A percentile compares a stretch with the other conserved stretches of the same genome.
These are phyloP conservation scores for Hypoxylon perforatum DNA, from an alignment of 495 filamentous ascomycete genomes.

Conservation along the genomic window DNA sequence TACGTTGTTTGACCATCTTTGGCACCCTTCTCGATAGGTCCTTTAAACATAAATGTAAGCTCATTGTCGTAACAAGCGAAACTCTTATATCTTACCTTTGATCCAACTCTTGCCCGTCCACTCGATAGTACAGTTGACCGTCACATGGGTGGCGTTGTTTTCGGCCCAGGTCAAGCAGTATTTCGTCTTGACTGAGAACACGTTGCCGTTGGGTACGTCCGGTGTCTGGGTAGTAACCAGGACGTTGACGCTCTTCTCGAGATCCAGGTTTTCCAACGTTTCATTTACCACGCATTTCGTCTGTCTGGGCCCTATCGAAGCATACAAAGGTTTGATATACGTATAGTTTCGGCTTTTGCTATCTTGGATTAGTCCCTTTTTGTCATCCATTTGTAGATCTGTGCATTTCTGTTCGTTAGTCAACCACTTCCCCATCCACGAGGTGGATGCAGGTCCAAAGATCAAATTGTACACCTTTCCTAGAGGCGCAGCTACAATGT, in stretches of 20 bases:
- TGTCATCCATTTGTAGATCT: constrained; percentile 86
- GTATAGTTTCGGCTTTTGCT: constrained; percentile 78
- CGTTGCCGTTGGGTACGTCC: constrained; percentile 93
- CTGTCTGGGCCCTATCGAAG: constrained; percentile 88
- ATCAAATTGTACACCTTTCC: constrained; percentile 90
- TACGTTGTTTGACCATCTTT: constrained; percentile 89
- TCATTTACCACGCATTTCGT: constrained; percentile 95
- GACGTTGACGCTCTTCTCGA: constrained; percentile 87
- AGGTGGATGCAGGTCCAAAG: constrained; percentile 81
- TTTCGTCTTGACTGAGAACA: constrained; percentile 90
- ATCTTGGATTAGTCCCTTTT: constrained; percentile 77
- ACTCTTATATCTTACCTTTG: constrained; percentile 72
- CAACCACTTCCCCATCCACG: constrained; percentile 87
- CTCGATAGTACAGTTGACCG: constrained; percentile 89
- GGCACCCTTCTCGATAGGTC: constrained; percentile 94
- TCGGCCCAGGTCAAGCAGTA: constrained; percentile 95
- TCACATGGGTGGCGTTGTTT: constrained; percentile 81
- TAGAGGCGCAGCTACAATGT: constrained; percentile 85
- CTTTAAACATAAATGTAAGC: constrained; percentile 50
- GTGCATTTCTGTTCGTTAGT: constrained; percentile 87
- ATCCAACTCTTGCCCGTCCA: constrained; percentile 99
- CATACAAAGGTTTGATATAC: constrained; percentile 92
- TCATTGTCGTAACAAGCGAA: constrained; percentile 18
- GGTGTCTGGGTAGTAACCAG: constrained; percentile 87
- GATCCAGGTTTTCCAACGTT: constrained; percentile 80